Conservation (phyloP, 371 early-diverging fungal species). For the Dipsacomyces acuminosporus region DNA sequence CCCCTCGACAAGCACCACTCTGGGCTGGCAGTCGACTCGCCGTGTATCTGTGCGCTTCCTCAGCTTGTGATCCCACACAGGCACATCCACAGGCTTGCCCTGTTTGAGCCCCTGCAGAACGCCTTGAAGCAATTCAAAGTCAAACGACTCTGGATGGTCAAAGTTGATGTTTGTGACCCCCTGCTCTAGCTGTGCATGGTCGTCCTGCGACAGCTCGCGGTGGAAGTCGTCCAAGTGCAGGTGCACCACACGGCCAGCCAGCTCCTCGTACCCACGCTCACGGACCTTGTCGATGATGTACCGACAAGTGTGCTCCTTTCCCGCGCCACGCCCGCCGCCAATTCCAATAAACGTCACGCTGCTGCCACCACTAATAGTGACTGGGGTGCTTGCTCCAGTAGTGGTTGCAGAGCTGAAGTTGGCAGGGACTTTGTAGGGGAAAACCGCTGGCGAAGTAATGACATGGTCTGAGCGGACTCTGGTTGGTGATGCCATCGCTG, state of each 20-base stretch:
- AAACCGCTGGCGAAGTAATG: slow-evolving; percentile 26
- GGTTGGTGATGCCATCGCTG: slow-evolving; percentile 1
- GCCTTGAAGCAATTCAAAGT: slow-evolving; percentile 49
- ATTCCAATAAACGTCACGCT: slow-evolving; percentile 39
- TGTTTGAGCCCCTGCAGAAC: slow-evolving; percentile 37
- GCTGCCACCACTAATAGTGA: not conserved
- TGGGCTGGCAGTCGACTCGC: slow-evolving; percentile 23
- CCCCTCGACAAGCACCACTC: slow-evolving; percentile 52
- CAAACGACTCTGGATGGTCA: slow-evolving; percentile 60
- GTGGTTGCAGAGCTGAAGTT: not conserved
- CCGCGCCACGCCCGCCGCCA: slow-evolving; percentile 46
- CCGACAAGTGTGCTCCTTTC: slow-evolving; percentile 39
- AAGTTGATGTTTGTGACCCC: slow-evolving; percentile 53
- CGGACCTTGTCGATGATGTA: slow-evolving; percentile 36
- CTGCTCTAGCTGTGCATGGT: slow-evolving; percentile 42
- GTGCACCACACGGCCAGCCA: slow-evolving; percentile 36
- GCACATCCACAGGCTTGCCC: slow-evolving; percentile 45
- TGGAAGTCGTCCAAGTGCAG: slow-evolving; percentile 59
- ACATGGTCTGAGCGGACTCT: slow-evolving; percentile 36
- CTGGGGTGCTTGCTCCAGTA: not conserved
- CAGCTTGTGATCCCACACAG: slow-evolving; percentile 49
- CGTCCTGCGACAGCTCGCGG: slow-evolving; percentile 50
- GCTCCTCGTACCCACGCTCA: slow-evolving; percentile 31
- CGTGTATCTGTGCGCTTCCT: slow-evolving; percentile 23
- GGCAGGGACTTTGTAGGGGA: slow-evolving; percentile 17